phyloP scores from a whole-genome alignment of 495 filamentous ascomycete genomes.

The Neurospora terricola region DNA sequence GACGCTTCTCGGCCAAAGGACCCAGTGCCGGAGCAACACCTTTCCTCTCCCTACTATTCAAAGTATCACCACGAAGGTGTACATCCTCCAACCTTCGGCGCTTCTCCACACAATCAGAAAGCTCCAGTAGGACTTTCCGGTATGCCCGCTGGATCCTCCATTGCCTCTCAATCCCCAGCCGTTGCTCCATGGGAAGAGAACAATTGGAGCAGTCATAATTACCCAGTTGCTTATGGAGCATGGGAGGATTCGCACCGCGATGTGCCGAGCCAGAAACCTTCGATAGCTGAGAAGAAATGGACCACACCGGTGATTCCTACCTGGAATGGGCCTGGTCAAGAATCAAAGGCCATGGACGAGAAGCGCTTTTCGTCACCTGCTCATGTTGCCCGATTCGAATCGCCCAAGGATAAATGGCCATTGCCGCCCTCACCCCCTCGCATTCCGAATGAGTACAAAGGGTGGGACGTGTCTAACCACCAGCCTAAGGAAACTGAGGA shows the following conservation, averaged over 20 bases:
- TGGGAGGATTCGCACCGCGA: neutral
- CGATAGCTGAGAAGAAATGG: neutral
- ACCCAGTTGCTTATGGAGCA: neutral
- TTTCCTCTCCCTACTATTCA: too few species aligned
- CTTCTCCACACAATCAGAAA: rapidly evolving
- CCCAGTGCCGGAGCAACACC: too few species aligned
- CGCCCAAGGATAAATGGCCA: neutral
- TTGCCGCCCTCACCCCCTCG: neutral
- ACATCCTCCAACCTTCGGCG: neutral
- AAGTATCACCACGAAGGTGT: too few species aligned
- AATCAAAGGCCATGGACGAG: neutral
- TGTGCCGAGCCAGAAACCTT: rapidly evolving
- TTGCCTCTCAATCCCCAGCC: neutral
- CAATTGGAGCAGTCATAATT: neutral
- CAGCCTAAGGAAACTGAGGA: neutral
- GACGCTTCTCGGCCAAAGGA: too few species aligned
- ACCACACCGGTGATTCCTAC: neutral
- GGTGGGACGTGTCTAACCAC: too few species aligned
- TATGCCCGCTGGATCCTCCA: neutral
- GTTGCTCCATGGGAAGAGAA: neutral
- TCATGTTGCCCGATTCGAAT: neutral
- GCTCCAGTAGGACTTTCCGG: neutral
- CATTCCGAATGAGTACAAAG: neutral
- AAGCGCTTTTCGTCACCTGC: rapidly evolving
- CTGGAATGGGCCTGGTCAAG: neutral